Conservation (phyloP, 225 moss, liverwort and hornwort species). For the Thuidium tamariscinum region DNA sequence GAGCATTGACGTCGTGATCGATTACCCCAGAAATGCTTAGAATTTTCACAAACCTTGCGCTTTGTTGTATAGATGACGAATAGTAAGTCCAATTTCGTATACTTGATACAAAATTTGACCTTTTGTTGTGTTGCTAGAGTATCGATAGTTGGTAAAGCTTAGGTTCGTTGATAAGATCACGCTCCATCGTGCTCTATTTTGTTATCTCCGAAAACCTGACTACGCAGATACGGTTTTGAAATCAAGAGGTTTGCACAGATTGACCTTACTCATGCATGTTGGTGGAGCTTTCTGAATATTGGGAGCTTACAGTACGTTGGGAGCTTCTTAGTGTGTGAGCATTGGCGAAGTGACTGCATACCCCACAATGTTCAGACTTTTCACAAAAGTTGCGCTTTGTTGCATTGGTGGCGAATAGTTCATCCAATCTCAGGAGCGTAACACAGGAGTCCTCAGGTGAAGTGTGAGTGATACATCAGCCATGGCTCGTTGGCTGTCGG, state of each 20-base stretch:
- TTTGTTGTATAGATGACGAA: neutral
- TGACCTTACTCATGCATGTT: neutral
- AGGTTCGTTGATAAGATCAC: neutral
- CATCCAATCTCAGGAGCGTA: neutral
- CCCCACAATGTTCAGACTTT: neutral
- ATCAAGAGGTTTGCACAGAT: neutral
- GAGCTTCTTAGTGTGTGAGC: neutral
- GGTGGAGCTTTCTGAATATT: neutral
- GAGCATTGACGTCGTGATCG: neutral
- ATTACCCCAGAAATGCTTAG: neutral
- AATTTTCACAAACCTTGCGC: neutral
- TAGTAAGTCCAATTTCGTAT: neutral
- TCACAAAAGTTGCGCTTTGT: neutral
- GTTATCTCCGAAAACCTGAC: neutral
- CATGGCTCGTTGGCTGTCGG: conserved; percentile 36
- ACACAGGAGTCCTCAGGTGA: neutral
- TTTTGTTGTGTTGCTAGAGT: neutral
- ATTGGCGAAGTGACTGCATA: neutral
- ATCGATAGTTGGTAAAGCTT: neutral
- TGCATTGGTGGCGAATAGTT: neutral
- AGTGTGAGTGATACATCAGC: neutral
- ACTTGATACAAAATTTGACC: neutral
- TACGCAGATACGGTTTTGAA: neutral
- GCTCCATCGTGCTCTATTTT: neutral
- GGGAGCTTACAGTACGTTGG: neutral